Conservation (phyloP, 257 asterid species). For the Solanum gracilifrons region DNA sequence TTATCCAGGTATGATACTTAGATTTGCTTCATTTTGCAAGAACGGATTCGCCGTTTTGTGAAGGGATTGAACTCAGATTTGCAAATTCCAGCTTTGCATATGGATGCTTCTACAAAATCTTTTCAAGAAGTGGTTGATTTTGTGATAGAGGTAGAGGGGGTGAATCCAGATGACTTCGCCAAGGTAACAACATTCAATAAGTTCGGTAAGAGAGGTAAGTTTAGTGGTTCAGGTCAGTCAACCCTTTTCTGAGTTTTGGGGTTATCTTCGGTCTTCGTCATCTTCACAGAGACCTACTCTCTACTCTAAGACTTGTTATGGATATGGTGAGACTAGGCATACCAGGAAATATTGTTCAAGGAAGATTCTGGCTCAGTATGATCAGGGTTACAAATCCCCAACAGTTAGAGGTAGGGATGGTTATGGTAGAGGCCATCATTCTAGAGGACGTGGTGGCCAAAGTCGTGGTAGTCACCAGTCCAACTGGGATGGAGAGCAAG, state of each 20-base stretch:
- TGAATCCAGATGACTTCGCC: neutral
- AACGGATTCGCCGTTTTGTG: neutral
- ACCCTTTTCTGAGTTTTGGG: too few relatives aligned
- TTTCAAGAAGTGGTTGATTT: neutral
- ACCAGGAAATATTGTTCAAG: too few relatives aligned
- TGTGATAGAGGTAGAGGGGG: neutral
- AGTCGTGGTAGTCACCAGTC: neutral
- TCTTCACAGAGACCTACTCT: neutral
- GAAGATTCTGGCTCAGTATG: neutral
- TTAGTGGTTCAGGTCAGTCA: neutral
- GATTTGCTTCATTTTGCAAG: neutral
- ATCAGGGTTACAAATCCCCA: neutral
- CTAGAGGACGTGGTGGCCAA: neutral
- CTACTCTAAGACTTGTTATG: neutral
- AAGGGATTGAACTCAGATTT: neutral
- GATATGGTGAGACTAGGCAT: neutral
- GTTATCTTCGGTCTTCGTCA: too few relatives aligned
- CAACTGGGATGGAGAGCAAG: neutral
- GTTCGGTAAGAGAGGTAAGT: neutral
- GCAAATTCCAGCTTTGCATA: too few relatives aligned
- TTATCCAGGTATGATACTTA: neutral
- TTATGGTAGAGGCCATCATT: neutral
- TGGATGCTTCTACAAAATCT: neutral
- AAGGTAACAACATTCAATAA: neutral
- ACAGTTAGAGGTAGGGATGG: neutral